Evolutionary conservation across 345 rosid genomes (phyloP), one percentile per base, ranked within the genome.

Genomic region (Anacardium occidentale): DNA sequence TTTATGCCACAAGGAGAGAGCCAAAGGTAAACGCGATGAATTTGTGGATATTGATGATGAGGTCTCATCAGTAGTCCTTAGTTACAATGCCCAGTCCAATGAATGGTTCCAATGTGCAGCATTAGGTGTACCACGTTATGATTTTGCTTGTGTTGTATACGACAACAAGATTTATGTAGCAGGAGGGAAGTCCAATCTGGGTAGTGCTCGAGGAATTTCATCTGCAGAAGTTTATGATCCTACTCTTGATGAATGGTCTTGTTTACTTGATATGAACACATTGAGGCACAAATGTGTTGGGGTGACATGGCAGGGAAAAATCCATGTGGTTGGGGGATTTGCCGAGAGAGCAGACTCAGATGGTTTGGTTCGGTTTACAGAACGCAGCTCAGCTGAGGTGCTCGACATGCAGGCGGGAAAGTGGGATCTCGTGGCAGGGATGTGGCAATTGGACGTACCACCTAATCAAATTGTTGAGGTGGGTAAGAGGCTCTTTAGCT

Each of bases 371-470:
- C 78, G 82, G 29, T 84, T 74, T 52, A 40, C 78, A 3, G 87
- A 84, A 65, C 75, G 94, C 12, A 81, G 91, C 83, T 87, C 90
- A 0, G 91, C 76, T 0, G 94, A 89, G 72, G 79, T 83, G 60
- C 84, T 76, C 47, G 80, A 87, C 76, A 75, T 75, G 1, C 52
- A 3, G 4, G 51, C 72, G 0, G 82, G 78, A 20, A 69, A 34
- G 17, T 87, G 91, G 94, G 77, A 81, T 52, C 69, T 87, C 2
- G 73, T 77, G 83, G 78, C 76, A 0, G 66, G 84, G 70, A 89
- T 87, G 91, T 85, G 94, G 94, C 88, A 84, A 25, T 26, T 87
- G 1, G 91, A 89, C 18, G 78, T 85, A 0, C 94, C 90, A 14
- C 91, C 94, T 6, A 82, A 87, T 69, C 89, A 83, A 56, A 85